Evolutionary conservation across 345 rosid species (phyloP).

Genomic region (Linum lewisii): DNA sequence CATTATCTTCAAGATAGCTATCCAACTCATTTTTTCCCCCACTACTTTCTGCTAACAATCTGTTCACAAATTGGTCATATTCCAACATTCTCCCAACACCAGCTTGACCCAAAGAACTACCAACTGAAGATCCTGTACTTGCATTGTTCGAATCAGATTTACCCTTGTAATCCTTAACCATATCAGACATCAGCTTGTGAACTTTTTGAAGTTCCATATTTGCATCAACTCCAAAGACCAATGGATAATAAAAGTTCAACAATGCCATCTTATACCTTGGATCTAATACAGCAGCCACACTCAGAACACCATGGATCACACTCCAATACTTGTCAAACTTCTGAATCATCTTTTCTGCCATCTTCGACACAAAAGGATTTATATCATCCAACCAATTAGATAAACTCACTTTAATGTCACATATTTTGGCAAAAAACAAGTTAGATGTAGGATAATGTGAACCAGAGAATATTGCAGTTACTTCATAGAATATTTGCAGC

Average conservation of each 20-base stretch:
- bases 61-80: neutral
- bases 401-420: neutral
- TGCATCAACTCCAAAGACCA: neutral
- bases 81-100: neutral
- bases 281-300: neutral
- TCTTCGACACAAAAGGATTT: neutral
- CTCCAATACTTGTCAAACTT: neutral
- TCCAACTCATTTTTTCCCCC: neutral
- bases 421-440: neutral
- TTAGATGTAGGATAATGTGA: neutral
- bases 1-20: neutral
- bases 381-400: neutral
- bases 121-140: neutral
- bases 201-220: neutral
- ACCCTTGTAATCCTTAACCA: neutral
- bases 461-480: neutral
- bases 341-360: neutral
- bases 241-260: neutral
- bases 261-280: constrained; percentile 3
- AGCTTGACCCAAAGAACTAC: neutral
- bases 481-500: neutral
- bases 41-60: neutral
- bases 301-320: neutral
- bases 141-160: neutral
- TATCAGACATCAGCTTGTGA: neutral